These are phyloP conservation scores for Patellifolia procumbens DNA, from an alignment of 179 eudicot species.

Conservation along the genomic window DNA sequence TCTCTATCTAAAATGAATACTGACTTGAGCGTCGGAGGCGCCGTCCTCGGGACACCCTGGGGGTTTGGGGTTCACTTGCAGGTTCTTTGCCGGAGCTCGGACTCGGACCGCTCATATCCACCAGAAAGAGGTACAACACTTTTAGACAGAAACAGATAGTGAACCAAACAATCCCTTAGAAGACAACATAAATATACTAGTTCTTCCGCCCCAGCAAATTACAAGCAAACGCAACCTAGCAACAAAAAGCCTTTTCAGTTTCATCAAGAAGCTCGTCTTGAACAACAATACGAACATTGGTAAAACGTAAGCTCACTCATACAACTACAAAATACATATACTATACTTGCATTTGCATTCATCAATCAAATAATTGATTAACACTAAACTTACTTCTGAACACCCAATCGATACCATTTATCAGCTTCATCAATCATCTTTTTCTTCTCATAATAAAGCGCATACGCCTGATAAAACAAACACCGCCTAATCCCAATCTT, in stretches of 20 bases:
- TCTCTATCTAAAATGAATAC: no score
- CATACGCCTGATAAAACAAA: slow-evolving; percentile 82
- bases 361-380: neutral
- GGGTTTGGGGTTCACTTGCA: no score
- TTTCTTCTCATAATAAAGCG: slow-evolving; percentile 86
- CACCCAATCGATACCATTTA: slow-evolving; percentile 73
- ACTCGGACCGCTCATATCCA: no score
- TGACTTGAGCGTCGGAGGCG: no score
- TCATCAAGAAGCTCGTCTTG: neutral
- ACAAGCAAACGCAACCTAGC: neutral
- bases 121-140: no score
- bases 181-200: no score
- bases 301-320: neutral
- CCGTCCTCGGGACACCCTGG: no score
- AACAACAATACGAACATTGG: neutral
- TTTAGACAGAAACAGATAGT: no score
- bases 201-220: neutral
- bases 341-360: neutral
- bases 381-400: slow-evolving; percentile 62
- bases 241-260: neutral
- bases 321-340: neutral
- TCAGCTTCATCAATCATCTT: slow-evolving; percentile 86
- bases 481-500: slow-evolving; percentile 65
- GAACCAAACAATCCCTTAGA: no score
- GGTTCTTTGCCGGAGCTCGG: no score